These are phyloP conservation scores for Sporisorium scitamineum DNA, from an alignment of 1,284 basidiomycete genomes.

Conservation along the genomic window DNA sequence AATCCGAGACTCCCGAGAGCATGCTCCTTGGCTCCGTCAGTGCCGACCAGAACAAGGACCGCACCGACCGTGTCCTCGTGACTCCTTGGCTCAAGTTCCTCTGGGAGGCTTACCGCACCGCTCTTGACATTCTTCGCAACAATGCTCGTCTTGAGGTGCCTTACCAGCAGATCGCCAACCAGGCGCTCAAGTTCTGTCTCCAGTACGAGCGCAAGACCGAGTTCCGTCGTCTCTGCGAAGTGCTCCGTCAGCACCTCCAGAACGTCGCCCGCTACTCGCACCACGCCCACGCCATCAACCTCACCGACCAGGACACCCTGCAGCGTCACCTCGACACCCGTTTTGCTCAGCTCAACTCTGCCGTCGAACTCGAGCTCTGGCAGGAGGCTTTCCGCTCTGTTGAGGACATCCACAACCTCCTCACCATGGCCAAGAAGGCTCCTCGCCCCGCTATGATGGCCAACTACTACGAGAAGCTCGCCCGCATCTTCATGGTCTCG, in stretches of 20 bases:
- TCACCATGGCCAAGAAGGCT: slow-evolving; percentile 88
- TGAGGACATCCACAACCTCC: slow-evolving; percentile 96
- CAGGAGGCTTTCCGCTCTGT: slow-evolving; percentile 99
- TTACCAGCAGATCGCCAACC: slow-evolving; percentile 97
- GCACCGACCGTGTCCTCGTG: slow-evolving; percentile 93
- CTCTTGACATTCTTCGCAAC: slow-evolving; percentile 95
- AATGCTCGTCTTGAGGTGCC: slow-evolving; percentile 92
- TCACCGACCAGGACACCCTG: slow-evolving; percentile 94
- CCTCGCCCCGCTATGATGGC: slow-evolving; percentile 97
- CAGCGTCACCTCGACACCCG: slow-evolving; percentile 98
- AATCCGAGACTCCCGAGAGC: slow-evolving; percentile 88
- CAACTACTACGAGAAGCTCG: slow-evolving; percentile 98
- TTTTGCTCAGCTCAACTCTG: slow-evolving; percentile 97
- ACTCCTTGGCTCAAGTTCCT: slow-evolving; percentile 98
- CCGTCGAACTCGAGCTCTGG: slow-evolving; percentile 98
- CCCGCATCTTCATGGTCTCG: slow-evolving; percentile 90
- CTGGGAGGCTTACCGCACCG: slow-evolving; percentile 98
- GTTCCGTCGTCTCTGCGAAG: slow-evolving; percentile 96
- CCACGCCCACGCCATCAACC: slow-evolving; percentile 96
- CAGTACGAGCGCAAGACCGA: slow-evolving; percentile 95
- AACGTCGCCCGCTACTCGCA: slow-evolving; percentile 96
- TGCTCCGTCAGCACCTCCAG: slow-evolving; percentile 90
- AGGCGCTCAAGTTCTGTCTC: slow-evolving; percentile 96
- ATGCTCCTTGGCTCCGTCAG: slow-evolving; percentile 88
- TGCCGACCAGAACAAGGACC: slow-evolving; percentile 91